These are phyloP conservation scores for Populus simonii DNA, from an alignment of 345 rosid genomes.

Conservation along the genomic window DNA sequence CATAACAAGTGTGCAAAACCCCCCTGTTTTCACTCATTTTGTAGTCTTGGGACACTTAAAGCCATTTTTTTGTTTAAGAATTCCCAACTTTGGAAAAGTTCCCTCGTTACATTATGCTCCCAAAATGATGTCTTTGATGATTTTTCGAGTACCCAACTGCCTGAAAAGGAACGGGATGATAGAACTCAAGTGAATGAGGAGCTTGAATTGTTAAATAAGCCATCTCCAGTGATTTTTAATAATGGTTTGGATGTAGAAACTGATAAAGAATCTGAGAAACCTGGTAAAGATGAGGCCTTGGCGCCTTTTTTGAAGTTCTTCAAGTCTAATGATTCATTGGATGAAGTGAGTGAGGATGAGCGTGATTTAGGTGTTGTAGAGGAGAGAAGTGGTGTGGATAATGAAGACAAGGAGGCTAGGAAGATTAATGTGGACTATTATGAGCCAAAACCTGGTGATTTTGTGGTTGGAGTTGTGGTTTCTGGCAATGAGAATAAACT, in stretches of 20 bases:
- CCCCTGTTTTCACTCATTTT: slow-evolving; percentile 20
- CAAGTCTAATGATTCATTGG: slow-evolving; percentile 43
- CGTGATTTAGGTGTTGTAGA: slow-evolving; percentile 26
- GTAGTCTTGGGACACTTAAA: slow-evolving; percentile 8
- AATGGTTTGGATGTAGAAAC: slow-evolving; percentile 30
- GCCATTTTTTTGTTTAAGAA: slow-evolving; percentile 7
- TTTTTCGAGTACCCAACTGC: slow-evolving; percentile 31
- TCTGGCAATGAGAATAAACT: slow-evolving; percentile 93
- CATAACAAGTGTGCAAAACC: slow-evolving; percentile 15
- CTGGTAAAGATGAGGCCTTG: slow-evolving; percentile 57
- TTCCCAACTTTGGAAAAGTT: slow-evolving; percentile 24
- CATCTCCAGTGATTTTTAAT: slow-evolving; percentile 37
- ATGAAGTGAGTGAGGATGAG: slow-evolving; percentile 23
- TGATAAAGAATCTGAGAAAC: slow-evolving; percentile 25
- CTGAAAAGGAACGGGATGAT: slow-evolving; percentile 28
- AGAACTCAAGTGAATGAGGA: slow-evolving; percentile 39
- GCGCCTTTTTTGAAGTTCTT: slow-evolving; percentile 83
- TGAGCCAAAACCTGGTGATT: slow-evolving; percentile 76
- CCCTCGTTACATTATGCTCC: slow-evolving; percentile 37
- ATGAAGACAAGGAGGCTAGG: slow-evolving; percentile 25
- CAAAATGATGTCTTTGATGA: slow-evolving; percentile 34
- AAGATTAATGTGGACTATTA: slow-evolving; percentile 67
- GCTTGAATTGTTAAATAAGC: slow-evolving; percentile 67
- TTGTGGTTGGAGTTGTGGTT: slow-evolving; percentile 93
- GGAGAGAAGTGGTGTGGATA: slow-evolving; percentile 14